These are phyloP conservation scores for Immersiporthe knoxdaviesiana DNA, from an alignment of 2,329 filamentous ascomycete species.

Conservation along the genomic window DNA sequence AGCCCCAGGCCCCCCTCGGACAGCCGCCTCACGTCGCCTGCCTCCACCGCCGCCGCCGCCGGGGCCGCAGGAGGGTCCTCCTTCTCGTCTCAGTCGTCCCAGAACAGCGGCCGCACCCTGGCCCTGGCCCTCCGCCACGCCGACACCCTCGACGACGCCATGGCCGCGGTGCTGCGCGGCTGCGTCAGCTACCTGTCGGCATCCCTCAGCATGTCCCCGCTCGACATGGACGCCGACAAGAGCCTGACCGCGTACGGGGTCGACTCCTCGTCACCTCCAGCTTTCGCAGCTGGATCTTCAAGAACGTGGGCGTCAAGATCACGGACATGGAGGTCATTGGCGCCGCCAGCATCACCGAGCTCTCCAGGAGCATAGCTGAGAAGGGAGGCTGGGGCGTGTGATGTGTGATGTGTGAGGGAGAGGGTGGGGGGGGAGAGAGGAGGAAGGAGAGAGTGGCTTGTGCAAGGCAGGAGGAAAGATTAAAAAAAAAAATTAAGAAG, in stretches of 20 bases:
- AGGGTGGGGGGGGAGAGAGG: neutral
- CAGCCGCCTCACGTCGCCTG: conserved; percentile 14
- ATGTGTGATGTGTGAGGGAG: too few relatives aligned
- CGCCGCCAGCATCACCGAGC: conserved; percentile 27
- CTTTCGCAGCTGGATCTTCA: conserved; percentile 54
- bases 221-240: conserved; percentile 52
- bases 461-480: too few relatives aligned
- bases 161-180: conserved; percentile 48
- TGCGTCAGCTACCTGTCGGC: conserved; percentile 52
- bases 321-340: conserved; percentile 49
- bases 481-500: too few relatives aligned
- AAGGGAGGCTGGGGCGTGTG: conserved; percentile 23
- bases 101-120: conserved; percentile 34
- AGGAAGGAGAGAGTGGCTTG: too few relatives aligned
- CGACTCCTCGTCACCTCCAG: conserved; percentile 56
- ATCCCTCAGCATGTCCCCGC: conserved; percentile 52
- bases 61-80: too few relatives aligned
- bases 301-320: conserved; percentile 49
- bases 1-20: conserved; percentile 30
- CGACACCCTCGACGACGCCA: conserved; percentile 45
- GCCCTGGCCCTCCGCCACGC: conserved; percentile 46
- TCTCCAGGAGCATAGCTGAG: conserved; percentile 23
- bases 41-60: neutral
- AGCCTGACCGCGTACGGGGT: conserved; percentile 48
- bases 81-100: conserved; percentile 14